These are phyloP conservation scores for Tetracentron sinense DNA, from an alignment of 164 flowering plant genomes.

Conservation along the genomic window DNA sequence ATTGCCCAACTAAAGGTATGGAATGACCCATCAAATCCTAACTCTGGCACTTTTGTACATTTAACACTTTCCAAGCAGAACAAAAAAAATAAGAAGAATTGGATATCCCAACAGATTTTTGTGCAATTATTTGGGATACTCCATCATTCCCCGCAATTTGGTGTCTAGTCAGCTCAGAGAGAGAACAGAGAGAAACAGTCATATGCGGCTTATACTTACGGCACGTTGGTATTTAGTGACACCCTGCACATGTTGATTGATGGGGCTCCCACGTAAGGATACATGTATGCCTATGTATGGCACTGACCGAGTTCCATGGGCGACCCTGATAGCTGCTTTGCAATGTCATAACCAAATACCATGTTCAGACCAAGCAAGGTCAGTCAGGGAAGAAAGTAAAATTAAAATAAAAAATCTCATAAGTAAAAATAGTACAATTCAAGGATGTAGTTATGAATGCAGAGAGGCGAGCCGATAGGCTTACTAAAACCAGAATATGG, in stretches of 20 bases:
- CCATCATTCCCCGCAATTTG: too few species aligned
- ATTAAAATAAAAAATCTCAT: too few species aligned
- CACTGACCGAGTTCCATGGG: constrained; percentile 80
- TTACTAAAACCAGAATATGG: too few species aligned
- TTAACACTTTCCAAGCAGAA: too few species aligned
- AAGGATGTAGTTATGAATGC: too few species aligned
- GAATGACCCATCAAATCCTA: background rate
- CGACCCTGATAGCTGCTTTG: constrained; percentile 49
- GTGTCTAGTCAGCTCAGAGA: too few species aligned
- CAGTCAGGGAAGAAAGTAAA: background rate
- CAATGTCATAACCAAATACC: constrained; percentile 10
- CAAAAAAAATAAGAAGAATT: too few species aligned
- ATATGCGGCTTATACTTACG: constrained; percentile 39
- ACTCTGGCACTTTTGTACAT: too few species aligned
- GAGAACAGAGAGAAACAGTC: background rate
- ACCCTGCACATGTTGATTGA: constrained; percentile 91
- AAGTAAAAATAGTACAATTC: too few species aligned
- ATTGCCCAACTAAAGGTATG: background rate
- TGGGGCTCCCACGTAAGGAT: constrained; percentile 88
- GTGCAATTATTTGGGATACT: too few species aligned
- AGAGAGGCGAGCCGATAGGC: too few species aligned
- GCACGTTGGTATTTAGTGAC: constrained; percentile 77
- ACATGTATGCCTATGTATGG: constrained; percentile 75
- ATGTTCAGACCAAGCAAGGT: constrained; percentile 11
- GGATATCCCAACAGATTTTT: too few species aligned